Base-by-base conservation (phyloP, 495 filamentous ascomycete genomes). In the Pyrenula massariospora region DNA sequence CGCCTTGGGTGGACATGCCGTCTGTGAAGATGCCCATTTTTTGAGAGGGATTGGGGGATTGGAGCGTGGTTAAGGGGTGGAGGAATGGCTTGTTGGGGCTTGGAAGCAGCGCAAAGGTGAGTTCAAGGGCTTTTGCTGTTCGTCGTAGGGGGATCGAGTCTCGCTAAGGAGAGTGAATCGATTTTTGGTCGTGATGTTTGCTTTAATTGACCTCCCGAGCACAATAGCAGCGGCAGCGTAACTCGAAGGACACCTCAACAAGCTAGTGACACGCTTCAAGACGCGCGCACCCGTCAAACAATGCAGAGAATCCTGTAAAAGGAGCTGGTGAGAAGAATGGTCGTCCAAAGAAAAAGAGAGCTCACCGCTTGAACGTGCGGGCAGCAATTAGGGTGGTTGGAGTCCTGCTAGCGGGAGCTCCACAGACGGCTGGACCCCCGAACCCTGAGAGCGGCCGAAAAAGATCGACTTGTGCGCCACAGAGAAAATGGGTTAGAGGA, bases 11-110 rank as follows among this genome's bases (percentile, higher is more conserved):
- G 63, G 59, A 42, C 57, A 59, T 61, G 68, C 66, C 71, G 69
- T 64, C 63, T 62, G 54, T 57, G 60, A 62, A 62, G 60, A 62
- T 62, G 65, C 66, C 59, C 54, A 58, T 54, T 55, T 57, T 57
- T 66, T 68, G 67, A 66, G 68, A 58, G 63, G 62, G 57, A 56
- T 58, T 65, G 57, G 57, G 63, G 64, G 59, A 65, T 64, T 59
- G n/a, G n/a, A n/a, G n/a, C 8, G 50, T 25, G 57, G 54, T 52
- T 36, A 48, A 50, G 22, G 19, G n/a, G 15, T 31, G 20, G 24
- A 31, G 50, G 56, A 53, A 22, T 62, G 57, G 60, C 57, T 62
- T 57, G 60, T 57, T 62, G 60, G n/a, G n/a, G n/a, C n/a, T n/a
- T n/a, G n/a, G n/a, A n/a, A n/a, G n/a, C n/a, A n/a, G n/a, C n/a